Conservation (phyloP, 345 rosid species). For the Eucalyptus decipiens region DNA sequence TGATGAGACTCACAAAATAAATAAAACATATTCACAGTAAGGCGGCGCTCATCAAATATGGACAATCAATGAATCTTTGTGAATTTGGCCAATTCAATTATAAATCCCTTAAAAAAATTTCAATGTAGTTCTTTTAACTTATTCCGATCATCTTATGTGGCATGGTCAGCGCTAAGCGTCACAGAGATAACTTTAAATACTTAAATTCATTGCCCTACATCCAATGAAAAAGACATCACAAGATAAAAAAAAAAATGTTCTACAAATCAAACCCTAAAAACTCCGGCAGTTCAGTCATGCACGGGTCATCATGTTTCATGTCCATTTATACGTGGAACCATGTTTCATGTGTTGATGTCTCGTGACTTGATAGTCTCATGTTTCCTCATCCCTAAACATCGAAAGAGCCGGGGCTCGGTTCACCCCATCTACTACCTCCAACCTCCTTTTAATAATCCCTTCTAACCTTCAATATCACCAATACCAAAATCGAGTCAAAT, state of each 20-base stretch:
- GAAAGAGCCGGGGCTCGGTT: background rate
- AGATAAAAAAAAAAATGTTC: background rate
- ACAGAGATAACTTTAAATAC: background rate
- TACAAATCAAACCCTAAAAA: background rate
- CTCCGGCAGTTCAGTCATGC: background rate
- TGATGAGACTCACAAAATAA: background rate
- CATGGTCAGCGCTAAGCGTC: accelerated
- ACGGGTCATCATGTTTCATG: background rate
- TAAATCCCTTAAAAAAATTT: accelerated
- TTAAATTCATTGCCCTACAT: background rate
- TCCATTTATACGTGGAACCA: background rate
- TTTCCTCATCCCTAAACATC: background rate
- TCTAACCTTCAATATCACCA: background rate
- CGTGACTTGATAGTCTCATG: background rate
- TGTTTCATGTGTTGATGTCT: background rate
- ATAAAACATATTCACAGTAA: background rate
- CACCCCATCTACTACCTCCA: background rate
- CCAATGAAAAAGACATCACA: background rate
- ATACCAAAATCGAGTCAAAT: background rate
- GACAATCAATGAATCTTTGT: background rate
- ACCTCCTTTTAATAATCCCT: background rate
- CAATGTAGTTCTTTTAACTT: background rate
- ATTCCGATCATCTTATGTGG: background rate
- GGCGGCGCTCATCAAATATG: background rate
- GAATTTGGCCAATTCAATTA: background rate